Base-by-base conservation (phyloP, 768 basidiomycete species). In the Leccinum incarnatum region DNA sequence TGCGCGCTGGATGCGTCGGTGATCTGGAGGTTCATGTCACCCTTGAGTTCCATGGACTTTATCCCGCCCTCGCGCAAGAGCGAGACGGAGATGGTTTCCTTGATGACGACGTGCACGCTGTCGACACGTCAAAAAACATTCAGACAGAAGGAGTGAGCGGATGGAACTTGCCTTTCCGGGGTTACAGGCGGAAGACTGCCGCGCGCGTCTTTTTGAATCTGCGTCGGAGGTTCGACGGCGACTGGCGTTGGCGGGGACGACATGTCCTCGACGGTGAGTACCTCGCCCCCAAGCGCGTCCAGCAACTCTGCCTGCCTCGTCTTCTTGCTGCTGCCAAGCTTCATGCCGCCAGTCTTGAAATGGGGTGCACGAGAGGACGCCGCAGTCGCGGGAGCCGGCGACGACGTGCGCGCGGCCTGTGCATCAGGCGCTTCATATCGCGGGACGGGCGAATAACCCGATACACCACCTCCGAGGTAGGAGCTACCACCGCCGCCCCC, bases 271-370 rank as follows among this genome's bases (percentile, higher is more conserved):
- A 87, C 77, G 6, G 81, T 78, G 51, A 85, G 75, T 37, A 81
- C 82, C 55, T 91, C 91, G 1, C 88, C 88, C 10, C 95, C 95
- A 9, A 98, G 80, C 1, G 92, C 91, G 68, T 95, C 92, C 45
- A 96, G 72, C 27, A 98, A 72, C 62, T 96, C 95, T 5, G 90
- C 87, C 69, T 96, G 92, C 68, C 88, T 91, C 30, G 88, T 88
- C 76, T 92, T 95, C 77, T 96, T 98, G 67, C 84, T 98, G 67
- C 84, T 83, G 34, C 96, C 96, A 14, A 99, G 83, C 68, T 98
- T 98, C 96, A 99, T 98, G 25, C 97, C 97, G 10, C 86, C 82
- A 48, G 90, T 85, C 78, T 96, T 97, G 86, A 98, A 98, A 5
- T 91, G 83, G 12, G 93, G 90, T 2, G 83, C 67, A 45, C 87